Conservation (phyloP, 495 filamentous ascomycete species). For the Staphylotrichum tortipilum region DNA sequence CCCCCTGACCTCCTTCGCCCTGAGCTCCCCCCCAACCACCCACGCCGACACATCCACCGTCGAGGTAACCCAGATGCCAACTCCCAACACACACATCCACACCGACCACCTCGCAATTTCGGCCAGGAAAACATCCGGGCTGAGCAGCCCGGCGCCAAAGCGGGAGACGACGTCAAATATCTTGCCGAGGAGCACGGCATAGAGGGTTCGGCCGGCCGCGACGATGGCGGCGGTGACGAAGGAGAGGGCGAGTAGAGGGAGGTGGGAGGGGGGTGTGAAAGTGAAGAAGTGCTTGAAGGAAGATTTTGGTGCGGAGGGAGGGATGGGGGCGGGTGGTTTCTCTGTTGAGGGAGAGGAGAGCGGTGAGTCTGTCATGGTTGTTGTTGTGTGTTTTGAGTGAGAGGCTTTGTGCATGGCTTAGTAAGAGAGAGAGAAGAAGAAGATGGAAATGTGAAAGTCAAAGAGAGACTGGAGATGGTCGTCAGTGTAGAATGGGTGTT, state of each 20-base stretch:
- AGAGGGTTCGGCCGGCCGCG: conserved; percentile 52
- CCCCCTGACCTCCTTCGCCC: conserved; percentile 56
- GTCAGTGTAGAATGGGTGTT: too few relatives aligned
- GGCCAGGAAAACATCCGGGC: conserved; percentile 40
- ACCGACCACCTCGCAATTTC: conserved; percentile 50
- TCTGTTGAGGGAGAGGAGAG: too few relatives aligned
- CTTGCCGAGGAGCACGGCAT: conserved; percentile 64
- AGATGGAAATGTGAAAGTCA: too few relatives aligned
- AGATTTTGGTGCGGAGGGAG: conserved; percentile 18
- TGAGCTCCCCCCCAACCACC: conserved; percentile 70
- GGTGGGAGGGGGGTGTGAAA: conserved; percentile 61
- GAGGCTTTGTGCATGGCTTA: too few relatives aligned
- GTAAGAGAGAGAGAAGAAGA: background rate
- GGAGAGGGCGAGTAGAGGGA: conserved; percentile 39
- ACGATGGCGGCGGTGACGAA: conserved; percentile 50
- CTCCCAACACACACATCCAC: conserved; percentile 52
- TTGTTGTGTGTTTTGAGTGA: background rate
- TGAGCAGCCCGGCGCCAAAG: conserved; percentile 51
- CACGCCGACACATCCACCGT: conserved; percentile 58
- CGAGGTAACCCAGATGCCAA: conserved; percentile 55
- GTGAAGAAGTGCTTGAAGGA: conserved; percentile 49
- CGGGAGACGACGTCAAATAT: conserved; percentile 64
- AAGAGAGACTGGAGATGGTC: background rate
- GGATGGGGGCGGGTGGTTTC: too few relatives aligned
- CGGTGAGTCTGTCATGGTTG: too few relatives aligned